Evolutionary conservation across 805 yeast genomes (phyloP).

Genomic region (Cyberlindnera euphorbiae): DNA sequence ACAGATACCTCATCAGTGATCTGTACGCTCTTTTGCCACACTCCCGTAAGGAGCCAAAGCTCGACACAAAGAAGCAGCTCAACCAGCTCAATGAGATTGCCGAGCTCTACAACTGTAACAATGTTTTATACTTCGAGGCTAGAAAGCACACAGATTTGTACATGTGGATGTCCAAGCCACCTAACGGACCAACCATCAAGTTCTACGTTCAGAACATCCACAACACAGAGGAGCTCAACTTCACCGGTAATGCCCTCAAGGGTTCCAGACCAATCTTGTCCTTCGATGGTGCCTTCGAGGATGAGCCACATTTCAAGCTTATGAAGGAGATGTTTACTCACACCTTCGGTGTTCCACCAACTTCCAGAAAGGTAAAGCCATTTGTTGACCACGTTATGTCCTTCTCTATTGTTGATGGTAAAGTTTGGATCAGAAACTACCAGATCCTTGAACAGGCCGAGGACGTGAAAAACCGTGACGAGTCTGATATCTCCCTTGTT

Average conservation of each 20-base stretch:
- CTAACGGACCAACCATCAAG: constrained; percentile 95
- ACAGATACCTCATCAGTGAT: constrained; percentile 89
- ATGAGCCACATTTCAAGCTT: constrained; percentile 60
- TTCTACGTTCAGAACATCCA: constrained; percentile 93
- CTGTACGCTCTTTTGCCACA: constrained; percentile 80
- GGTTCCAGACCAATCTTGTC: constrained; percentile 94
- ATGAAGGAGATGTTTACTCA: constrained; percentile 82
- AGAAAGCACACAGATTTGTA: constrained; percentile 95
- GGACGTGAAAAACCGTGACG: constrained; percentile 49
- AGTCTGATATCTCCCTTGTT: constrained; percentile 66
- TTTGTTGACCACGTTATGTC: constrained; percentile 94
- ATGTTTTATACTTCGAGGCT: constrained; percentile 88
- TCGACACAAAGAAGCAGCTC: constrained; percentile 87
- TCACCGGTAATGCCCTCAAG: constrained; percentile 92
- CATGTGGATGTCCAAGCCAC: constrained; percentile 93
- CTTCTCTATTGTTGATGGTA: constrained; percentile 86
- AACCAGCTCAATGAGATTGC: constrained; percentile 92
- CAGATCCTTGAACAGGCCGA: constrained; percentile 71
- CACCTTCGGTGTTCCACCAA: constrained; percentile 92
- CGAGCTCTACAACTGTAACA: constrained; percentile 95
- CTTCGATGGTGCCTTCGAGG: constrained; percentile 76
- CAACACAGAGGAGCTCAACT: constrained; percentile 91
- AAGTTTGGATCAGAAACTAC: constrained; percentile 92
- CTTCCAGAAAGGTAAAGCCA: constrained; percentile 88
- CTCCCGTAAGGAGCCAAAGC: constrained; percentile 91